These are phyloP conservation scores for Sporothrix pallida DNA, from an alignment of 2,329 filamentous ascomycete species.

Conservation along the genomic window DNA sequence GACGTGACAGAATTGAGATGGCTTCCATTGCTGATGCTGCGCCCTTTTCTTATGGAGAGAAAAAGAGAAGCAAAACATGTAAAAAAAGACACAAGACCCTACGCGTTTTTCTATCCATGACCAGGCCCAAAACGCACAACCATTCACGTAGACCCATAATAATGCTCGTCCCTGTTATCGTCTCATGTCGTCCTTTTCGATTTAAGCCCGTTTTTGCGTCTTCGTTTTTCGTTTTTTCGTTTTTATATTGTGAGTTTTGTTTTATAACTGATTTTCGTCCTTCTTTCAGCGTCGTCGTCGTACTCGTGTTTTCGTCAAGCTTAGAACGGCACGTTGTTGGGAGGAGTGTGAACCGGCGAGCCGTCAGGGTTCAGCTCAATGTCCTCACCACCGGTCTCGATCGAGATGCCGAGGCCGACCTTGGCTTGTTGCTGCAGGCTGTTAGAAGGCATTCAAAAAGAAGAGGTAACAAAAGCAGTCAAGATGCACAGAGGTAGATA, in stretches of 20 bases:
- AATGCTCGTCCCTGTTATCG: constrained; percentile 15
- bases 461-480: too few relatives aligned
- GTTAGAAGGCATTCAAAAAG: constrained; percentile 42
- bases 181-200: constrained; percentile 7
- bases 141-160: constrained; percentile 1
- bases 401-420: constrained; percentile 90
- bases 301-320: neutral
- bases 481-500: too few relatives aligned
- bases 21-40: constrained; percentile 28
- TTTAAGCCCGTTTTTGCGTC: neutral
- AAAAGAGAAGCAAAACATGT: constrained; percentile 6
- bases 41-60: neutral
- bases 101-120: constrained; percentile 28
- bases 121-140: constrained; percentile 8
- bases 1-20: constrained; percentile 26
- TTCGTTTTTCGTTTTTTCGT: constrained; percentile 14
- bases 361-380: constrained; percentile 82
- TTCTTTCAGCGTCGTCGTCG: neutral
- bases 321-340: constrained; percentile 70
- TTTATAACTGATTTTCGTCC: neutral
- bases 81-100: constrained; percentile 3
- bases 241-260: neutral
- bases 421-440: constrained; percentile 82
- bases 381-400: constrained; percentile 84
- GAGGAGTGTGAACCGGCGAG: constrained; percentile 57